Evolutionary conservation across 2,329 filamentous ascomycete species (phyloP).

Genomic region (Corinectria fuckeliana): DNA sequence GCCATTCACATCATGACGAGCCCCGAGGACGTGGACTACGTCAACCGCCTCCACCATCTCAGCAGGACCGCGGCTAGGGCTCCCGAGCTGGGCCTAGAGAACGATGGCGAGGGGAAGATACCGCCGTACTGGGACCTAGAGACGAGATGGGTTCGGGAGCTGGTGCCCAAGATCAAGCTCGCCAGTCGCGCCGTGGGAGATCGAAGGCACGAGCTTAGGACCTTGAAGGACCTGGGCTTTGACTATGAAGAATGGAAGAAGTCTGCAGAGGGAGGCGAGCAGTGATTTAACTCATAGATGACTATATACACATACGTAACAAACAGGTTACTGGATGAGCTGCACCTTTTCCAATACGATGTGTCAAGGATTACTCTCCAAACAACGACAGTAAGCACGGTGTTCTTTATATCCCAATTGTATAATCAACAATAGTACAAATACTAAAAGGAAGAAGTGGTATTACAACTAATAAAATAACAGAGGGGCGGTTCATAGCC

Average conservation of each 20-base stretch:
- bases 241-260: slow-evolving; percentile 44
- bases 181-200: slow-evolving; percentile 47
- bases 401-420: neutral
- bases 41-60: slow-evolving; percentile 62
- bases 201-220: slow-evolving; percentile 42
- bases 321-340: neutral
- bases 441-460: neutral
- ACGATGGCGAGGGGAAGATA: slow-evolving; percentile 45
- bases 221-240: slow-evolving; percentile 48
- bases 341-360: neutral
- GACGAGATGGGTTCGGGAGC: slow-evolving; percentile 48
- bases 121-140: slow-evolving; percentile 50
- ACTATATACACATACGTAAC: neutral
- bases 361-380: neutral
- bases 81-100: slow-evolving; percentile 39
- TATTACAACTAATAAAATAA: neutral
- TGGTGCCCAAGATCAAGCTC: slow-evolving; percentile 50
- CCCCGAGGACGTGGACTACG: slow-evolving; percentile 65
- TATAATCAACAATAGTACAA: neutral
- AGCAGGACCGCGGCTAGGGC: slow-evolving; percentile 46
- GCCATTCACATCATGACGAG: slow-evolving; percentile 51
- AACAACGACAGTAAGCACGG: neutral
- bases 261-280: slow-evolving; percentile 24
- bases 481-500: neutral
- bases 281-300: slow-evolving; percentile 8